Base-by-base conservation (phyloP, 192 early-diverging fungal species). In the Dimargaris cristalligena region DNA sequence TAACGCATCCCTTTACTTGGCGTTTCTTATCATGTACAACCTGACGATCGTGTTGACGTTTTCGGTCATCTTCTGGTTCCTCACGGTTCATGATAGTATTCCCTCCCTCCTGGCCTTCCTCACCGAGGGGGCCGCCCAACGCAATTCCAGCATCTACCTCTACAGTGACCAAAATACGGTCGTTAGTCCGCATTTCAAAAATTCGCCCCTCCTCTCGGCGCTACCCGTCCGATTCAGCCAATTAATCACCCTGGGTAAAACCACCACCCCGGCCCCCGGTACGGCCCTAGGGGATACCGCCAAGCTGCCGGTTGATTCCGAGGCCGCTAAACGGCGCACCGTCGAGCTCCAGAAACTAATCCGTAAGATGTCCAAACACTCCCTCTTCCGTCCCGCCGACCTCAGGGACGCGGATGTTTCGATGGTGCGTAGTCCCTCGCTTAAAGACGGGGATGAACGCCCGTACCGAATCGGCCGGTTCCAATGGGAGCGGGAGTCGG, bases 61-160 rank as follows among this genome's bases (percentile, higher is more conserved):
- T 26, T 29, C 13, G 20, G 23, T 52, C 30, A 52, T 52, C 26
- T 23, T 16, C 1, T 52, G 50, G 50, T 52, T 52, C 23, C 23
- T 52, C 13, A 52, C 50, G 26, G 50, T 52, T 25, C 50, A 52
- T 8, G 50, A 52, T 26, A 52, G 50, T 26, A 30, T 52, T 1
- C 50, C 50, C 20, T 29, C 50, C 50, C 50, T 52, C 50, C 30
- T 23, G 25, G 23, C 50, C 2, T 2, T 52, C 0, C 30, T 52
- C 26, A 29, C 20, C 2, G 26, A 23, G 26, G 26, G 50, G 13
- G 25, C 28, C 30, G 26, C 30, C 8, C 20, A 52, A 26, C 50
- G 28, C 2, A 18, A 26, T 14, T 23, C 25, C 20, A 52, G 50
- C 23, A 26, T 52, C 2, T 52, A 52, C 50, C 23, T 52, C 26